Conservation (phyloP, 257 asterid genomes). For the Fraxinus excelsior region DNA sequence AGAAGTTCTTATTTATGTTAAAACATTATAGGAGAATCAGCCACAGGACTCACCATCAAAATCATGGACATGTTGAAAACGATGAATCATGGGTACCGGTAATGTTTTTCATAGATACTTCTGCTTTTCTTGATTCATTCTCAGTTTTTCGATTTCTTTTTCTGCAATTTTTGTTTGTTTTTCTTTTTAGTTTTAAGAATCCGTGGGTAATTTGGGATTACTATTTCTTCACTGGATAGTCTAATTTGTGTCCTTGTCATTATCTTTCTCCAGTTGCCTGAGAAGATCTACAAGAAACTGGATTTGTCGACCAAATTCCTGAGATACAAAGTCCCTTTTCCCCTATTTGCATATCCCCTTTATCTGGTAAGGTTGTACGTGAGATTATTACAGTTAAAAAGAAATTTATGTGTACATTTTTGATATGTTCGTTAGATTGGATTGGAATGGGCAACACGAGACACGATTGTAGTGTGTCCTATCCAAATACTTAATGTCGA, state of each 20-base stretch:
- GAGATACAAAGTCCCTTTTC: conserved; percentile 52
- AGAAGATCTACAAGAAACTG: conserved; percentile 27
- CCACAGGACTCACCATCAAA: conserved; percentile 75
- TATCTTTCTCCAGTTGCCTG: conserved; percentile 18
- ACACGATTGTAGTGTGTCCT: not conserved
- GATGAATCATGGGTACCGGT: conserved; percentile 87
- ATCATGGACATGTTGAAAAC: conserved; percentile 68
- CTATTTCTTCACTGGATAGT: not conserved
- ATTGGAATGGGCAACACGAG: not conserved
- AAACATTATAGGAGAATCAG: conserved; percentile 56
- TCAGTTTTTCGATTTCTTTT: not conserved
- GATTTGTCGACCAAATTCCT: conserved; percentile 15
- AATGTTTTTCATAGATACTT: conserved; percentile 10
- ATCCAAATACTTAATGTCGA: too few relatives aligned
- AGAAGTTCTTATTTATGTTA: not conserved
- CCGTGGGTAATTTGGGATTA: not conserved
- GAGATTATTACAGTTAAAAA: not conserved
- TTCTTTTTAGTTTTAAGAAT: not conserved
- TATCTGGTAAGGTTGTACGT: conserved; percentile 37
- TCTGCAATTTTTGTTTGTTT: not conserved
- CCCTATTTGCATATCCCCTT: conserved; percentile 43
- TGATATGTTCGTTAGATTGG: too few relatives aligned
- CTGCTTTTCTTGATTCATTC: not conserved
- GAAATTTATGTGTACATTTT: not conserved
- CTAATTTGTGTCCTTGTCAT: not conserved